A percentile compares a stretch with the other conserved stretches of the same genome.
Conservation (phyloP, 331 rosid genomes). For the Quercus phellos region DNA sequence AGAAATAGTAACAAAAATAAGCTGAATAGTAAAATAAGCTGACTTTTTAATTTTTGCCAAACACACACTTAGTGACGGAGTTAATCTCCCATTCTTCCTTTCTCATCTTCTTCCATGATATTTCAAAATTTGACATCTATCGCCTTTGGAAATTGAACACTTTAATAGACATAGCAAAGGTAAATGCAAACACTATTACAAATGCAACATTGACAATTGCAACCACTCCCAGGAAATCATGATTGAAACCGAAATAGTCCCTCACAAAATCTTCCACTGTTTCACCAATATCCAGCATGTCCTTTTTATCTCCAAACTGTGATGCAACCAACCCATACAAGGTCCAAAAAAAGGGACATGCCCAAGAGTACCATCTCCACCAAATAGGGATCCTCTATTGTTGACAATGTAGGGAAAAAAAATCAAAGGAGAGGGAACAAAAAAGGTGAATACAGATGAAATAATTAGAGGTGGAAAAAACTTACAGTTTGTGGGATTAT, state of each 20-base stretch:
- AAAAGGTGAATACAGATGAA: neutral
- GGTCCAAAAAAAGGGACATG: constrained; percentile 68
- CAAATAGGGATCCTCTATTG: constrained; percentile 54
- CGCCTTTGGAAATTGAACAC: constrained; percentile 56
- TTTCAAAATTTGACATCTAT: constrained; percentile 7
- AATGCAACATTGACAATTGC: constrained; percentile 42
- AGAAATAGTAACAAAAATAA: too few species aligned
- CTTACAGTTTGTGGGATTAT: constrained; percentile 55
- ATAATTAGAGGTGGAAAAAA: neutral
- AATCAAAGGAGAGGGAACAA: too few species aligned
- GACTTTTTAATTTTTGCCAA: too few species aligned
- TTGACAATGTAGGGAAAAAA: neutral
- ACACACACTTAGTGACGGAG: too few species aligned
- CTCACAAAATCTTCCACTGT: constrained; percentile 45
- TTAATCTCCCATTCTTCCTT: too few species aligned
- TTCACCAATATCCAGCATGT: constrained; percentile 25
- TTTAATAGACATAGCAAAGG: constrained; percentile 57
- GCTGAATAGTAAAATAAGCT: too few species aligned
- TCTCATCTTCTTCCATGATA: too few species aligned
- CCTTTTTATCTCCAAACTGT: constrained; percentile 57
- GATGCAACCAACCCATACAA: constrained; percentile 70
- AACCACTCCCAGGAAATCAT: constrained; percentile 52
- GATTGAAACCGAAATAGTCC: constrained; percentile 48
- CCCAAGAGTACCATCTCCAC: constrained; percentile 95
- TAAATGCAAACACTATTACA: constrained; percentile 43